Evolutionary conservation across 2,329 filamentous ascomycete genomes (phyloP).

Genomic region (Diaporthe aspalathi): DNA sequence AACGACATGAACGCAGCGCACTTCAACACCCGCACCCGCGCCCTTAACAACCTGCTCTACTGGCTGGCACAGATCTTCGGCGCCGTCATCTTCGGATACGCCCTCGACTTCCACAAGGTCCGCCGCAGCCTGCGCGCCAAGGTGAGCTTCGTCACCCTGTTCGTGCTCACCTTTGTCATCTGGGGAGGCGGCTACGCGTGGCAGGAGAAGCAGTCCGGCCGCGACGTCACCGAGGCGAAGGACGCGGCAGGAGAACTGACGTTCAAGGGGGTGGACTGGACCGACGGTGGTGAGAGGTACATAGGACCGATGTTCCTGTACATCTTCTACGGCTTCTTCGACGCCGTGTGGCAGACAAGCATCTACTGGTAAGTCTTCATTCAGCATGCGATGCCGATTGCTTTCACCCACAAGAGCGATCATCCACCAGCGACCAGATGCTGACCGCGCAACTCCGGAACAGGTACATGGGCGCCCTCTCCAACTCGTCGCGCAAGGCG

Average conservation of each 20-base stretch:
- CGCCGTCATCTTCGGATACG: slow-evolving; percentile 77
- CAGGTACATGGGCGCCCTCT: slow-evolving; percentile 91
- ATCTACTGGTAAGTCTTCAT: slow-evolving; percentile 92
- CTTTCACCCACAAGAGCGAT: neutral
- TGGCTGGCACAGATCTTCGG: slow-evolving; percentile 83
- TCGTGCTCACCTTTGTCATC: slow-evolving; percentile 78
- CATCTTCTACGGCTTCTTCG: slow-evolving; percentile 90
- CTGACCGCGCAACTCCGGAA: slow-evolving; percentile 51
- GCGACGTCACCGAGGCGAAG: slow-evolving; percentile 49
- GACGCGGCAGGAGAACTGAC: slow-evolving; percentile 36
- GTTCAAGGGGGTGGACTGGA: slow-evolving; percentile 70
- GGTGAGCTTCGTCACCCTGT: slow-evolving; percentile 68
- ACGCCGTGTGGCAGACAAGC: slow-evolving; percentile 89
- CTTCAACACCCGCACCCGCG: slow-evolving; percentile 78
- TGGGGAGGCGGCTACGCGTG: slow-evolving; percentile 89
- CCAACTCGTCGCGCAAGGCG: slow-evolving; percentile 90
- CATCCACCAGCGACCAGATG: neutral
- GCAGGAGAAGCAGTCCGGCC: slow-evolving; percentile 70
- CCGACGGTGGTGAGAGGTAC: slow-evolving; percentile 66
- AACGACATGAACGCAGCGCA: slow-evolving; percentile 73
- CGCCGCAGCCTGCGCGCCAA: slow-evolving; percentile 77
- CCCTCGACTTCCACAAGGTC: slow-evolving; percentile 71
- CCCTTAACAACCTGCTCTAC: slow-evolving; percentile 83
- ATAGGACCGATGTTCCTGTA: slow-evolving; percentile 87
- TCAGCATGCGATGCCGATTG: neutral